Conservation (phyloP, 495 filamentous ascomycete genomes). For the Cairneyella variabilis region DNA sequence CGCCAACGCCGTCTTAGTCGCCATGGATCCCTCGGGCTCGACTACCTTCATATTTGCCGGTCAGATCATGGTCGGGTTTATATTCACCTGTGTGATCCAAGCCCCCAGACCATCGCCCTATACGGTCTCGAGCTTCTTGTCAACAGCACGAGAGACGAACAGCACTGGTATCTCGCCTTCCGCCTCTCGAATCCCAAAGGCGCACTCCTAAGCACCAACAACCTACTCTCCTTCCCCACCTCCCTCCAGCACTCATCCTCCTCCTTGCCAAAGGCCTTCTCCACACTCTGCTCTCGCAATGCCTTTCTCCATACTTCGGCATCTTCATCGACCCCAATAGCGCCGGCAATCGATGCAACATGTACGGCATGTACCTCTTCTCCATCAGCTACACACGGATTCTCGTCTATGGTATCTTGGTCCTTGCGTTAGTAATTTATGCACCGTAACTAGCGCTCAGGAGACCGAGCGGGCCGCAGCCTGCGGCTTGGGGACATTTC, state of each 20-base stretch:
- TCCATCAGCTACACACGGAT: conserved; percentile 32
- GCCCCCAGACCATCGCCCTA: conserved; percentile 33
- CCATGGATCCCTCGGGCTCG: neutral
- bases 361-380: neutral
- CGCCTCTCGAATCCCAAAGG: conserved; percentile 22
- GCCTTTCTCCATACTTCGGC: conserved; percentile 25
- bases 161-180: conserved; percentile 28
- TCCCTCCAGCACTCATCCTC: conserved; percentile 23
- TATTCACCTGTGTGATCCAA: conserved; percentile 25
- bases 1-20: neutral
- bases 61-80: neutral
- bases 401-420: conserved; percentile 28
- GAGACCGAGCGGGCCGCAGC: conserved; percentile 33
- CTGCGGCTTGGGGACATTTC: conserved; percentile 38
- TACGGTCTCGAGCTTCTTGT: conserved; percentile 42
- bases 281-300: conserved; percentile 42
- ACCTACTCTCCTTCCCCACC: conserved; percentile 35
- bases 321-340: no score
- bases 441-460: conserved; percentile 30
- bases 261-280: conserved; percentile 36
- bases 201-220: conserved; percentile 23
- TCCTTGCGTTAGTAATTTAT: conserved; percentile 27
- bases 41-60: neutral
- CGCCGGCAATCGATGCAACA: no score
- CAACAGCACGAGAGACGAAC: conserved; percentile 40